Evolutionary conservation across 2,329 filamentous ascomycete species (phyloP).

Genomic region (Lasiodiplodia sp.): DNA sequence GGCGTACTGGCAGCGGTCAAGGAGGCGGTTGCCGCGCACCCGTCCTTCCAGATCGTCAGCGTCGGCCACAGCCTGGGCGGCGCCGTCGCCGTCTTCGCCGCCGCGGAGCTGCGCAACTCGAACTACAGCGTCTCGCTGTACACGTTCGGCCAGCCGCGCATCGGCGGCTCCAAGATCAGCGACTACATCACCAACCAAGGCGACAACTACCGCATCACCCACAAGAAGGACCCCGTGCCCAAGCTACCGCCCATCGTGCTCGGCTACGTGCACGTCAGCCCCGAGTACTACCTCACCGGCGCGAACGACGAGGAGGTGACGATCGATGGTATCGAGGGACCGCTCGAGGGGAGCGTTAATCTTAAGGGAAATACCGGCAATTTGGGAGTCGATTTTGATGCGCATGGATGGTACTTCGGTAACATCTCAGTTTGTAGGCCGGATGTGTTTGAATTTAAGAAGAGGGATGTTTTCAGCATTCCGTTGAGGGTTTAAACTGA

Average conservation of each 20-base stretch:
- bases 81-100: constrained; percentile 68
- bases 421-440: constrained; percentile 33
- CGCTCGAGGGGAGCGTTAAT: constrained; percentile 36
- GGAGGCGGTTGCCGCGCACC: constrained; percentile 55
- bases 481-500: neutral
- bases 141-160: constrained; percentile 71
- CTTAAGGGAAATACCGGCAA: constrained; percentile 43
- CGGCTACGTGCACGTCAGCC: constrained; percentile 70
- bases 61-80: constrained; percentile 75
- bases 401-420: constrained; percentile 48
- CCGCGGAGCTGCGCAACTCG: constrained; percentile 60
- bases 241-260: constrained; percentile 67
- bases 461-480: constrained; percentile 9
- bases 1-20: constrained; percentile 54
- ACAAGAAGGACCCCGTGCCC: constrained; percentile 71
- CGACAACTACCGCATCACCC: constrained; percentile 69
- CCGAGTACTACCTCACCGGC: constrained; percentile 66
- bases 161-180: constrained; percentile 65
- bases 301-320: constrained; percentile 37
- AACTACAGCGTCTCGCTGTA: constrained; percentile 65
- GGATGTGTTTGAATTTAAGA: constrained; percentile 21
- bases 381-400: constrained; percentile 37
- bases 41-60: constrained; percentile 62
- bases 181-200: constrained; percentile 62
- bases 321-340: constrained; percentile 35